phyloP scores from a whole-genome alignment of 768 basidiomycete genomes.

The Clathrus columnatus region DNA sequence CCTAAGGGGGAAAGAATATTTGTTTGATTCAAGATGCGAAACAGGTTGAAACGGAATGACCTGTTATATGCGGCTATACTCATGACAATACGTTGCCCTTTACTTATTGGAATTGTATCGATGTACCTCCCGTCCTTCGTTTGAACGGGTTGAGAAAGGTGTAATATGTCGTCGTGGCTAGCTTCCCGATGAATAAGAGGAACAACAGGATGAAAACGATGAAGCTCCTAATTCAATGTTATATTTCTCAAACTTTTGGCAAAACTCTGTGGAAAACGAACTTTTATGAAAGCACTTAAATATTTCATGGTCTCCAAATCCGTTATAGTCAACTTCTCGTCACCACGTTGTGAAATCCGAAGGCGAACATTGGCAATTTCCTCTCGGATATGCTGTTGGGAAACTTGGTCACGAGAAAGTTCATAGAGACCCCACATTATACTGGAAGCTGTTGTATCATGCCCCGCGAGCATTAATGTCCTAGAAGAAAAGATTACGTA shows the following conservation, averaged over 20 bases:
- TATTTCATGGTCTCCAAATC: constrained; percentile 46
- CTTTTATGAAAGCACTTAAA: constrained; percentile 40
- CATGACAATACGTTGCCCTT: constrained; percentile 42
- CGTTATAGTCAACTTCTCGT: constrained; percentile 33
- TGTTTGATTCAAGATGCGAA: background rate
- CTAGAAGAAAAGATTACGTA: background rate
- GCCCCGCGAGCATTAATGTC: background rate
- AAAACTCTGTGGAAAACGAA: constrained; percentile 12
- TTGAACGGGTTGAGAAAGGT: constrained; percentile 41
- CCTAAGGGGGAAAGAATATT: constrained; percentile 12
- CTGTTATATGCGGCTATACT: constrained; percentile 50
- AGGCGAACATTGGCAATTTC: constrained; percentile 20
- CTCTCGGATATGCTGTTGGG: constrained; percentile 17
- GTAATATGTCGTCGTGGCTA: constrained; percentile 47
- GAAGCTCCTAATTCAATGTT: constrained; percentile 21
- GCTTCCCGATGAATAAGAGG: constrained; percentile 24
- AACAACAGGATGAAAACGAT: constrained; percentile 27
- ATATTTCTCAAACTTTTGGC: no score
- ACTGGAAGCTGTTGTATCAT: constrained; percentile 23
- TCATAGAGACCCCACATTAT: constrained; percentile 23
- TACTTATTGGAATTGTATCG: constrained; percentile 34
- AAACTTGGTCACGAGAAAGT: constrained; percentile 18
- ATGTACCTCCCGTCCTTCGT: constrained; percentile 33
- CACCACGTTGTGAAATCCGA: constrained; percentile 21
- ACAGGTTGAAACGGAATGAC: constrained; percentile 21